Conservation (phyloP, 257 asterid species). For the Scutellaria galericulata region DNA sequence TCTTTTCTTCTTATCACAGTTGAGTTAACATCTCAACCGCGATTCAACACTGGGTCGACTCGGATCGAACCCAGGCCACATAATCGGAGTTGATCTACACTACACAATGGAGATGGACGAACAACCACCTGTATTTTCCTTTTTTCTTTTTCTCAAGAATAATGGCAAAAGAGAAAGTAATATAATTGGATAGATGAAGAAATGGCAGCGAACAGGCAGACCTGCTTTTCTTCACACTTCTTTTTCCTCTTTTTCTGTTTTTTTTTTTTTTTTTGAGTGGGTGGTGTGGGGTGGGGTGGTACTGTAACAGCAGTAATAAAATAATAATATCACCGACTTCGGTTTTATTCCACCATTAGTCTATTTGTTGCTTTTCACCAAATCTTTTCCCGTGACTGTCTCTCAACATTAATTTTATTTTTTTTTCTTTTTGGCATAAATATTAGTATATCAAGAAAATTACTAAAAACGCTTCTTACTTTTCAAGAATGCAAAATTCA, state of each 20-base stretch:
- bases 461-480: too few relatives aligned
- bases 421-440: background rate
- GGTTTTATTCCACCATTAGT: too few relatives aligned
- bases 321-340: too few relatives aligned
- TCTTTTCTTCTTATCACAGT: conserved; percentile 18
- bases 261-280: background rate
- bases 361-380: conserved; percentile 41
- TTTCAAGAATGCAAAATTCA: too few relatives aligned
- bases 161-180: background rate
- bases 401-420: background rate
- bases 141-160: background rate
- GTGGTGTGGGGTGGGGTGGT: too few relatives aligned
- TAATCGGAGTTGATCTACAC: conserved; percentile 36
- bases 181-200: conserved; percentile 34
- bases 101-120: conserved; percentile 32
- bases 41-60: conserved; percentile 37
- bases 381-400: conserved; percentile 38
- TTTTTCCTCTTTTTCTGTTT: conserved; percentile 5
- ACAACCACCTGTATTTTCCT: conserved; percentile 5
- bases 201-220: conserved; percentile 38
- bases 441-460: too few relatives aligned
- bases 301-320: too few relatives aligned
- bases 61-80: conserved; percentile 44
- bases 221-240: conserved; percentile 36
- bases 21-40: conserved; percentile 44